phyloP scores from a whole-genome alignment of 306 rosid genomes.

The Medicago truncatula region DNA sequence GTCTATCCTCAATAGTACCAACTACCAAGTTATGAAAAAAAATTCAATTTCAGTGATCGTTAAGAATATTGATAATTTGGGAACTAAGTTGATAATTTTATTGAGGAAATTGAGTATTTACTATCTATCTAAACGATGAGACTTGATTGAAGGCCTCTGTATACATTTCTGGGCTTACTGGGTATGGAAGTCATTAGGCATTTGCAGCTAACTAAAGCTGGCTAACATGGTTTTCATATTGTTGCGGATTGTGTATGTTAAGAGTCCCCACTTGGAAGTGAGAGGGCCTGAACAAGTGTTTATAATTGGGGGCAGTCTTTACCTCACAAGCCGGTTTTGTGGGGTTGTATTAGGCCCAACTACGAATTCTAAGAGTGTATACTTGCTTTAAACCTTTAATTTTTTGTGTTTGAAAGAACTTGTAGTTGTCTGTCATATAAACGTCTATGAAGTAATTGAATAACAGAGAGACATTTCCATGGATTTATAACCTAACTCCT shows the following conservation, averaged over 20 bases:
- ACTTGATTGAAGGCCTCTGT: not conserved
- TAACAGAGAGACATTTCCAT: not conserved
- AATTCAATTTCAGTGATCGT: not conserved
- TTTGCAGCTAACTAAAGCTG: not conserved
- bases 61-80: no score
- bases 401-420: not conserved
- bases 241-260: not conserved
- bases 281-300: no score
- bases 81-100: no score
- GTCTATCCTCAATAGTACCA: not conserved
- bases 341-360: no score
- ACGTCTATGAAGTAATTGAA: not conserved
- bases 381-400: not conserved
- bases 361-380: not conserved
- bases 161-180: no score
- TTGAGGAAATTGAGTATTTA: not conserved
- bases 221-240: conserved; percentile 3
- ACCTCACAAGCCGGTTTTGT: no score
- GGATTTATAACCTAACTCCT: not conserved
- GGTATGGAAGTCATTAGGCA: not conserved
- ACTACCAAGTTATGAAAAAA: not conserved
- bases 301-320: no score
- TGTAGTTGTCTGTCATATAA: not conserved
- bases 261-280: no score
- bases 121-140: not conserved